Percentiles rank a stretch among this genome's conserved stretches.
phyloP scores from a whole-genome alignment of 306 rosid species.

The Rosa chinensis region DNA sequence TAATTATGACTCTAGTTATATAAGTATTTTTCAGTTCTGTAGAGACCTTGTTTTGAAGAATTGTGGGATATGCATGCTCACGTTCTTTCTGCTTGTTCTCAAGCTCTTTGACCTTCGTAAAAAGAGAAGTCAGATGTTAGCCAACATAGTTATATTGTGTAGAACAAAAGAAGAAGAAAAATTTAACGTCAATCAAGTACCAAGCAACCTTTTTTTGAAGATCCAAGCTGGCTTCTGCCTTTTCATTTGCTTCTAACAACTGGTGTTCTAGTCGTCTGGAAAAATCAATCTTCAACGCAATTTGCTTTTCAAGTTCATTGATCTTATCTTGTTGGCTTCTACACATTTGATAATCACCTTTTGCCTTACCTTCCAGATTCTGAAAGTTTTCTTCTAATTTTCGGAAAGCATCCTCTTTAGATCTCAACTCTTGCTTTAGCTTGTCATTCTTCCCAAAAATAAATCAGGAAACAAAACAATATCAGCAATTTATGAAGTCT shows the following conservation, averaged over 20 bases:
- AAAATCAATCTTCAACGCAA: not conserved
- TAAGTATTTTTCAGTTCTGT: not conserved
- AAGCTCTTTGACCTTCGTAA: constrained; percentile 21
- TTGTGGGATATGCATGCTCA: constrained; percentile 12
- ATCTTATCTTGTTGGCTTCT: constrained; percentile 24
- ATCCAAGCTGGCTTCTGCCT: constrained; percentile 11
- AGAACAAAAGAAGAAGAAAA: not conserved
- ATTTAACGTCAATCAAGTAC: not conserved
- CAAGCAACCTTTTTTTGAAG: constrained; percentile 23
- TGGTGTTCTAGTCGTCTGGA: constrained; percentile 17
- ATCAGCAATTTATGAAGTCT: not conserved
- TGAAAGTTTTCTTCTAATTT: constrained; percentile 22
- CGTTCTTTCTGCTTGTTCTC: constrained; percentile 24
- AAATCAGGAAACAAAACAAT: not conserved
- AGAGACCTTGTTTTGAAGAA: constrained; percentile 30
- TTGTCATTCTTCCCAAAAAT: constrained; percentile 16
- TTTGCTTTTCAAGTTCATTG: constrained; percentile 10
- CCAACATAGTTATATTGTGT: not conserved
- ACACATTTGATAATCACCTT: constrained; percentile 12
- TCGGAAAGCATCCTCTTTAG: constrained; percentile 16
- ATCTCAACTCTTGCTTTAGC: constrained; percentile 22
- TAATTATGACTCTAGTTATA: not conserved
- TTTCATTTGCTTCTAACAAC: constrained; percentile 18
- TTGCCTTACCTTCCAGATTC: constrained; percentile 10
- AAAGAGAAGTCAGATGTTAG: constrained; percentile 15